These are phyloP conservation scores for Coccinonectria pachysandricola DNA, from an alignment of 2,329 filamentous ascomycete genomes.

Conservation along the genomic window DNA sequence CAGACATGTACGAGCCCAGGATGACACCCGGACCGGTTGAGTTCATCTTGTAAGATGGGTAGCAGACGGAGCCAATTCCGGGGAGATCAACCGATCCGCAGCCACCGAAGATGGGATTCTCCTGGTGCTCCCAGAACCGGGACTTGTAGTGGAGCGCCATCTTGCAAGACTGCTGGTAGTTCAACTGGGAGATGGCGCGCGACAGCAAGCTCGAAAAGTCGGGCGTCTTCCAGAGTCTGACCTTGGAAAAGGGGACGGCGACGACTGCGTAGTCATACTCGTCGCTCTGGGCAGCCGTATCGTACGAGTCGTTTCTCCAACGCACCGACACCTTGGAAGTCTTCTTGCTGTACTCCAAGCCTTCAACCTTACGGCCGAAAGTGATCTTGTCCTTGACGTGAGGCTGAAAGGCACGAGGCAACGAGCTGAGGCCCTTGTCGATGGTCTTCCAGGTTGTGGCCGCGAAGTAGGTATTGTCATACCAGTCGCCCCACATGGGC, in stretches of 20 bases:
- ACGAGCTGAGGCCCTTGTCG: conserved; percentile 24
- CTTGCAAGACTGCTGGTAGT: conserved; percentile 20
- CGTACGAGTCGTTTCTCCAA: too few species aligned
- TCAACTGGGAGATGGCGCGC: conserved; percentile 16
- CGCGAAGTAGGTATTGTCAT: conserved; percentile 17
- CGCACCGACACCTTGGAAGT: conserved; percentile 12
- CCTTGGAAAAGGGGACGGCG: conserved; percentile 26
- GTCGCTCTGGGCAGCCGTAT: conserved; percentile 16
- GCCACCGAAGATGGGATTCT: conserved; percentile 29
- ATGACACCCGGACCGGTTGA: conserved; percentile 9
- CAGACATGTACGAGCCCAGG: conserved; percentile 13
- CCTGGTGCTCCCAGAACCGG: conserved; percentile 25
- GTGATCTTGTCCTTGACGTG: conserved; percentile 18
- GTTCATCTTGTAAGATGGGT: conserved; percentile 11
- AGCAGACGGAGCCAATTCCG: conserved; percentile 11
- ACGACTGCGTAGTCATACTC: conserved; percentile 29
- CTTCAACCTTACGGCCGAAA: conserved; percentile 14
- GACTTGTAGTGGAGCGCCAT: conserved; percentile 48
- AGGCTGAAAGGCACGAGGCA: conserved; percentile 25
- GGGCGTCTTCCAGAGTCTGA: conserved; percentile 27
- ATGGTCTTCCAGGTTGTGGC: conserved; percentile 19
- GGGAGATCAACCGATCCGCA: conserved; percentile 17
- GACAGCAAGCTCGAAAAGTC: conserved; percentile 21
- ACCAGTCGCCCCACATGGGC: conserved; percentile 24
- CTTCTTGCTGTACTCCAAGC: conserved; percentile 13